Evolutionary conservation across 164 flowering plant species (phyloP).

Genomic region (Aristolochia californica): DNA sequence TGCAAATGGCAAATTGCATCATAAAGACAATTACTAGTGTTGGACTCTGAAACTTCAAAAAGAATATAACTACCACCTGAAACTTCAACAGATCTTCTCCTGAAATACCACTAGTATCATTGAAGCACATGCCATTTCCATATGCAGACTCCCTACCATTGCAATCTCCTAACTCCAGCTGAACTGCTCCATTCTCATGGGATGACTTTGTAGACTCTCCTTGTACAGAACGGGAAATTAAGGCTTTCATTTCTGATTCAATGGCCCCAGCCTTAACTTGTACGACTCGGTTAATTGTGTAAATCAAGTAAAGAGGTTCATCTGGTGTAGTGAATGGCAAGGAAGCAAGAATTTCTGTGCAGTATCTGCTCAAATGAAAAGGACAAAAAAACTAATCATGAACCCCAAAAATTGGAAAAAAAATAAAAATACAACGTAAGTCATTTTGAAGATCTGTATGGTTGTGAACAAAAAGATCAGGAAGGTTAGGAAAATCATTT

Average conservation of each 20-base stretch:
- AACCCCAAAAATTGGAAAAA: background rate
- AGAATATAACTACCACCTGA: constrained; percentile 38
- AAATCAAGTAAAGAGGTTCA: constrained; percentile 90
- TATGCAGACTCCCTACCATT: constrained; percentile 23
- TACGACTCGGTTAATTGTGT: constrained; percentile 74
- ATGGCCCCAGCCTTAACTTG: constrained; percentile 87
- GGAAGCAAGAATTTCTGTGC: constrained; percentile 80
- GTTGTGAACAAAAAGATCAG: no score
- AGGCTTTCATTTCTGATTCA: constrained; percentile 76
- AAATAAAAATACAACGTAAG: constrained; percentile 2
- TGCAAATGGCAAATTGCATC: no score
- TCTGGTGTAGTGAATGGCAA: constrained; percentile 81
- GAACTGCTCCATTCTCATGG: constrained; percentile 35
- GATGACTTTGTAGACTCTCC: constrained; percentile 15
- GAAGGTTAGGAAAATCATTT: no score
- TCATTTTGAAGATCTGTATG: background rate
- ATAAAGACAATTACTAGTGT: no score
- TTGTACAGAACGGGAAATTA: constrained; percentile 26
- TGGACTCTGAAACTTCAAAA: background rate
- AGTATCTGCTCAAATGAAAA: constrained; percentile 51
- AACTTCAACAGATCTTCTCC: constrained; percentile 44
- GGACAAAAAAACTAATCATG: no score
- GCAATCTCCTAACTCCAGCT: background rate
- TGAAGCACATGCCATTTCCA: constrained; percentile 11
- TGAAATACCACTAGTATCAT: constrained; percentile 22